phyloP scores from a whole-genome alignment of 2,329 filamentous ascomycete genomes.

The Sclerotinia minor region DNA sequence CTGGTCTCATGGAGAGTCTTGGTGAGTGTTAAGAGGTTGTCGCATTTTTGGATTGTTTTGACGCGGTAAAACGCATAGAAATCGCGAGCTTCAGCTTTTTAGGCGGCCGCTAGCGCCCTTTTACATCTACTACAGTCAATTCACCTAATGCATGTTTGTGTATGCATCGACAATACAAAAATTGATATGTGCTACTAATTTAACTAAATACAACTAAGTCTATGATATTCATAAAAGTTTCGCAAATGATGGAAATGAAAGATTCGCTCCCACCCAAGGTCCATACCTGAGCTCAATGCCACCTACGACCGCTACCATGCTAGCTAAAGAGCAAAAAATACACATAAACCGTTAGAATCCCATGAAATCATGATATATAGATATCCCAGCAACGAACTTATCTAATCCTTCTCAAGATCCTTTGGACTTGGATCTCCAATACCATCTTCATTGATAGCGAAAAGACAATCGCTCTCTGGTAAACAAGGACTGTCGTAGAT shows the following conservation, averaged over 20 bases:
- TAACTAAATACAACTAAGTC: slow-evolving; percentile 11
- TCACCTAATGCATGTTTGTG: background rate
- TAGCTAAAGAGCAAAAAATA: slow-evolving; percentile 14
- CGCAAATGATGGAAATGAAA: slow-evolving; percentile 13
- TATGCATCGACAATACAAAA: background rate
- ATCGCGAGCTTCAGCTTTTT: slow-evolving; percentile 31
- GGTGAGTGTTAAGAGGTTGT: slow-evolving; percentile 26
- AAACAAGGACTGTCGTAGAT: slow-evolving; percentile 98
- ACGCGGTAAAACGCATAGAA: slow-evolving; percentile 25
- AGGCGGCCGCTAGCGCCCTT: slow-evolving; percentile 27
- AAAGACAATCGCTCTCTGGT: slow-evolving; percentile 93
- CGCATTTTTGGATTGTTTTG: slow-evolving; percentile 35
- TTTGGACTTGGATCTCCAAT: slow-evolving; percentile 96
- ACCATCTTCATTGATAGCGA: slow-evolving; percentile 95
- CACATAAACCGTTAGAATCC: slow-evolving; percentile 3
- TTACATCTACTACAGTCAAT: slow-evolving; percentile 12
- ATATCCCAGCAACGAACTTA: background rate
- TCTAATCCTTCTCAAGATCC: slow-evolving; percentile 79
- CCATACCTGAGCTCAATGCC: slow-evolving; percentile 18
- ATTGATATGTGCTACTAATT: background rate
- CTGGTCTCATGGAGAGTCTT: slow-evolving; percentile 27
- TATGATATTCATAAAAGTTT: background rate
- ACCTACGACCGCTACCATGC: slow-evolving; percentile 26
- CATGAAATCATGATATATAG: slow-evolving; percentile 6
- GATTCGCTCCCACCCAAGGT: slow-evolving; percentile 4